These are phyloP conservation scores for Didymella segeticola DNA, from an alignment of 2,329 filamentous ascomycete species.

Conservation along the genomic window DNA sequence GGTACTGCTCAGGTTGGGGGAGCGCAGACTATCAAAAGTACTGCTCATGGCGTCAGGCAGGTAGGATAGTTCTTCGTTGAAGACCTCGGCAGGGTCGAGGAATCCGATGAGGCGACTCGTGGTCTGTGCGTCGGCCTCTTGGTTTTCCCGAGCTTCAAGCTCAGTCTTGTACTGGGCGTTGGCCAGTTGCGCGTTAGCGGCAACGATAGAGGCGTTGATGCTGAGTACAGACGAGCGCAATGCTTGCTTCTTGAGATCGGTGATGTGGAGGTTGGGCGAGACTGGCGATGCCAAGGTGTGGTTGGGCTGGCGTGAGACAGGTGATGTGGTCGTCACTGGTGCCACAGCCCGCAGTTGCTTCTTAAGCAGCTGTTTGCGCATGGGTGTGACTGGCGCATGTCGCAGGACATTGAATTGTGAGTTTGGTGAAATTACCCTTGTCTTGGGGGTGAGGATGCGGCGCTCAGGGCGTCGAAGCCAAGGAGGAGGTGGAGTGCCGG, in stretches of 20 bases:
- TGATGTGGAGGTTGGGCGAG: neutral
- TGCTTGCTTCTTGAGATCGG: neutral
- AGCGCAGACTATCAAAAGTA: neutral
- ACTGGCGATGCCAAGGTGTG: neutral
- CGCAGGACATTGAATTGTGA: neutral
- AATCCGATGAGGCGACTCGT: slow-evolving; percentile 8
- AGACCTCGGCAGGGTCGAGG: slow-evolving; percentile 7
- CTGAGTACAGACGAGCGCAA: neutral
- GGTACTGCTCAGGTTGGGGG: slow-evolving; percentile 2
- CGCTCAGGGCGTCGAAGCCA: neutral
- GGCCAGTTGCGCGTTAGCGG: slow-evolving; percentile 7
- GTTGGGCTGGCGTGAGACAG: neutral
- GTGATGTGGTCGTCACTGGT: neutral
- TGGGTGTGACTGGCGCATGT: neutral
- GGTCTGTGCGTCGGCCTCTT: slow-evolving; percentile 14
- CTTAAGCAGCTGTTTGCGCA: slow-evolving; percentile 10
- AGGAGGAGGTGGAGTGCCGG: slow-evolving; percentile 18
- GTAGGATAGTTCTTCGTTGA: slow-evolving; percentile 17
- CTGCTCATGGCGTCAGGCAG: slow-evolving; percentile 6
- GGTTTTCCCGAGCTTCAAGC: slow-evolving; percentile 17
- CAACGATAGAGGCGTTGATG: slow-evolving; percentile 4
- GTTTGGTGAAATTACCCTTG: neutral
- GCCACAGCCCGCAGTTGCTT: slow-evolving; percentile 3
- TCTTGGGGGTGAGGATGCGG: neutral
- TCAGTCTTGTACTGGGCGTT: slow-evolving; percentile 11